Conservation (phyloP, 495 filamentous ascomycete genomes). For the Hypoxylon cercidicola region DNA sequence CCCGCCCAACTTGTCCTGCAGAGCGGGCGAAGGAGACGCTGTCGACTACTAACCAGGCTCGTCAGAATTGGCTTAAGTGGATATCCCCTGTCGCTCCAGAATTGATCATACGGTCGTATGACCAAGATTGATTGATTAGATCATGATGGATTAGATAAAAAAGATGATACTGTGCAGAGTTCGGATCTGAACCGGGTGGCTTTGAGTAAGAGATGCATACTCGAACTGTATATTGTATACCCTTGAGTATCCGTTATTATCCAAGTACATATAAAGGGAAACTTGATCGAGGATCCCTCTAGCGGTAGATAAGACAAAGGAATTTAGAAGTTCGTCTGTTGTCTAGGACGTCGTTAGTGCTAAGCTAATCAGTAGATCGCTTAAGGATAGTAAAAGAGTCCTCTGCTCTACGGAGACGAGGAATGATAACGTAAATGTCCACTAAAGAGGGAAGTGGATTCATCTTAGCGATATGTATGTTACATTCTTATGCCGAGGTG, state of each 20-base stretch:
- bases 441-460: slow-evolving; percentile 2
- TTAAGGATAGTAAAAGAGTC: not conserved
- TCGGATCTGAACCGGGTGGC: not conserved
- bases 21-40: slow-evolving; percentile 22
- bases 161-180: slow-evolving; percentile 30
- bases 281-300: too few relatives aligned
- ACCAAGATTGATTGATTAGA: slow-evolving; percentile 45
- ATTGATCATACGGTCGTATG: slow-evolving; percentile 36
- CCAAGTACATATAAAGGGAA: too few relatives aligned
- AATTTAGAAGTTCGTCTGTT: too few relatives aligned
- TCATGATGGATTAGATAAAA: slow-evolving; percentile 41
- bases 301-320: too few relatives aligned
- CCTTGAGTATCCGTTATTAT: not conserved
- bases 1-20: slow-evolving; percentile 27
- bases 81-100: slow-evolving; percentile 7
- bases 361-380: too few relatives aligned
- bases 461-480: too few relatives aligned
- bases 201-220: not conserved
- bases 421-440: slow-evolving; percentile 17
- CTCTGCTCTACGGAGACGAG: slow-evolving; percentile 4
- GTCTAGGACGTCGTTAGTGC: too few relatives aligned
- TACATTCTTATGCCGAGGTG: slow-evolving; percentile 20
- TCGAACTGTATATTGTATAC: not conserved
- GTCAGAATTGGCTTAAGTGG: slow-evolving; percentile 22
- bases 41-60: slow-evolving; percentile 23